These are phyloP conservation scores for Capronia epimyces DNA, from an alignment of 2,329 filamentous ascomycete species.

Conservation along the genomic window DNA sequence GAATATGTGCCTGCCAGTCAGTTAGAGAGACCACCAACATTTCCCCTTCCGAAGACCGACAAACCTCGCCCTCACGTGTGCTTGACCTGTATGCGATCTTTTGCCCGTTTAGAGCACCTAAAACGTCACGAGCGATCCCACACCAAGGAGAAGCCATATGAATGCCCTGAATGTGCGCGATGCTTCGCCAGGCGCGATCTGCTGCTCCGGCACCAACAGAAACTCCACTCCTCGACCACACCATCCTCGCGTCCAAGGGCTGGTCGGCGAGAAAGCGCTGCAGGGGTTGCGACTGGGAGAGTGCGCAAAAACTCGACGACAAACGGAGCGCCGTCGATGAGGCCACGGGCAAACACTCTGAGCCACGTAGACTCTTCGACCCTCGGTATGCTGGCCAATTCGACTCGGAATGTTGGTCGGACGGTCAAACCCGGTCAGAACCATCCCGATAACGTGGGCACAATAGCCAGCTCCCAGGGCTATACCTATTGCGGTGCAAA, in stretches of 20 bases:
- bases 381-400: constrained; percentile 65
- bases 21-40: constrained; percentile 6
- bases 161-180: constrained; percentile 87
- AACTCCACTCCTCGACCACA: constrained; percentile 88
- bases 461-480: constrained; percentile 50
- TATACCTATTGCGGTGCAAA: constrained; percentile 68
- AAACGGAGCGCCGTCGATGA: constrained; percentile 55
- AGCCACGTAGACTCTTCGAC: constrained; percentile 78
- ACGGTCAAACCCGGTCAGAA: constrained; percentile 49
- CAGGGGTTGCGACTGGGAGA: constrained; percentile 62
- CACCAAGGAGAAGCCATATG: constrained; percentile 97
- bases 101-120: constrained; percentile 89
- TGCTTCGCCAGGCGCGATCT: constrained; percentile 94
- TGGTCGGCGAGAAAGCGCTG: constrained; percentile 74
- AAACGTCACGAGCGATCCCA: constrained; percentile 98
- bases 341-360: constrained; percentile 91
- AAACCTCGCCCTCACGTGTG: constrained; percentile 95
- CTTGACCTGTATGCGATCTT: constrained; percentile 82
- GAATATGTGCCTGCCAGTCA: constrained; percentile 5
- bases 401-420: constrained; percentile 33
- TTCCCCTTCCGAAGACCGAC: constrained; percentile 84
- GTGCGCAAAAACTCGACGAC: constrained; percentile 91
- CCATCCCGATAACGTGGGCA: constrained; percentile 71
- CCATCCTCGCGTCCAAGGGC: constrained; percentile 81
- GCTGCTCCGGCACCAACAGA: constrained; percentile 92